Evolutionary conservation across 371 early-diverging fungal species (phyloP).

Genomic region (Cokeromyces recurvatus): DNA sequence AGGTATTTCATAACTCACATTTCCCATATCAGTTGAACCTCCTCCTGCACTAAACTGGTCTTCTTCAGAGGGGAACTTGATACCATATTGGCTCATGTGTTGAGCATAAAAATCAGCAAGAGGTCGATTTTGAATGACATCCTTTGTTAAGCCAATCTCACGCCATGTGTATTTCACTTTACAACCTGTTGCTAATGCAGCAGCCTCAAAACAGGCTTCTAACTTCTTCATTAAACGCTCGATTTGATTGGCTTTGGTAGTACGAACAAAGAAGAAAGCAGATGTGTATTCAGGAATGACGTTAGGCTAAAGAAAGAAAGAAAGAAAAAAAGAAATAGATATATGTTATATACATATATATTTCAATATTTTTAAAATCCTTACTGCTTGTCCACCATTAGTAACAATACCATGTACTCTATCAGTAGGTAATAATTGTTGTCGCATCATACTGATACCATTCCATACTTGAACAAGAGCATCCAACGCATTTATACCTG

Average conservation of each 20-base stretch:
- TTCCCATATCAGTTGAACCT: conserved; percentile 78
- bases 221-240: conserved; percentile 47
- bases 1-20: conserved; percentile 54
- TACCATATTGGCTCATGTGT: conserved; percentile 48
- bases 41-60: conserved; percentile 34
- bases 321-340: not conserved
- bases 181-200: conserved; percentile 72
- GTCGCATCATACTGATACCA: conserved; percentile 63
- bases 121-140: conserved; percentile 50
- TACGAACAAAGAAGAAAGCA: conserved; percentile 59
- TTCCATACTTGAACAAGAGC: conserved; percentile 61
- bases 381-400: conserved; percentile 61
- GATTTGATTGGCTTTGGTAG: conserved; percentile 45
- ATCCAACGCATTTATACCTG: conserved; percentile 69
- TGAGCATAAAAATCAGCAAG: conserved; percentile 55
- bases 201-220: conserved; percentile 57
- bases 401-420: conserved; percentile 73
- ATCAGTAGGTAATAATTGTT: conserved; percentile 63
- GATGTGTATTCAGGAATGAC: conserved; percentile 66
- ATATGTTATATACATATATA: too few relatives aligned
- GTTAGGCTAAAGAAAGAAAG: conserved; percentile 18
- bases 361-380: conserved; percentile 6
- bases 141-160: conserved; percentile 34
- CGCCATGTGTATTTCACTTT: conserved; percentile 57
- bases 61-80: conserved; percentile 30